Evolutionary conservation across 331 rosid species (phyloP), one percentile per base, ranked within the genome.

Genomic region (Malus hybrid): DNA sequence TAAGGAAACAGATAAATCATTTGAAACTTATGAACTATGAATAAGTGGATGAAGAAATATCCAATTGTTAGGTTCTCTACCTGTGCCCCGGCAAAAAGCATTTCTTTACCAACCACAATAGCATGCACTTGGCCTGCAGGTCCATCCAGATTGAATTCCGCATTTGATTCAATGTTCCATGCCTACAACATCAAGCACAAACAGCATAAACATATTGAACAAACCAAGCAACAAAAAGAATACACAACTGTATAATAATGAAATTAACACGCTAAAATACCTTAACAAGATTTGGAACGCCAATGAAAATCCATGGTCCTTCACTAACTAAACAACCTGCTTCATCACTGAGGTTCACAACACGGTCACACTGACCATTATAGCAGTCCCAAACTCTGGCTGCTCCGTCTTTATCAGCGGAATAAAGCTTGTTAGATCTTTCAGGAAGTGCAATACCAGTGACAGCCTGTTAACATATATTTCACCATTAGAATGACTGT

Each of bases 221-320:
- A 22, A 58, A 7, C n/a, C 30, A 9, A 53, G 9, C 30, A 2
- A 53, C 4, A 18, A 24, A 28, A 48, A 30, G 22, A 50, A 12
- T 30, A 52, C 2, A 28, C 26, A 19, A 61, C 3, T 4, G 6
- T 4, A 63, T 6, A 29, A 28, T 5, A 18, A 66, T 13, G 32
- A 24, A 39, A 20, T 28, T 60, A 36, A 4, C 9, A 29, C 6
- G 6, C 2, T 46, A 12, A 58, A 56, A 7, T 71, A 85, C 91
- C 82, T 81, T 83, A 14, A 89, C 70, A 61, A 74, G 60, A 75
- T 85, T 79, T 2, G 6, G 68, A 26, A 83, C 5, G 7, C 87
- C 89, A 32, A 72, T 83, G 67, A 89, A 86, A 77, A 85, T 61
- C 88, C 86, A 85, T 5, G 84, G 36, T 4, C 87, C 87, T 56